Base-by-base conservation (phyloP, 257 asterid species). In the Petrea volubilis region DNA sequence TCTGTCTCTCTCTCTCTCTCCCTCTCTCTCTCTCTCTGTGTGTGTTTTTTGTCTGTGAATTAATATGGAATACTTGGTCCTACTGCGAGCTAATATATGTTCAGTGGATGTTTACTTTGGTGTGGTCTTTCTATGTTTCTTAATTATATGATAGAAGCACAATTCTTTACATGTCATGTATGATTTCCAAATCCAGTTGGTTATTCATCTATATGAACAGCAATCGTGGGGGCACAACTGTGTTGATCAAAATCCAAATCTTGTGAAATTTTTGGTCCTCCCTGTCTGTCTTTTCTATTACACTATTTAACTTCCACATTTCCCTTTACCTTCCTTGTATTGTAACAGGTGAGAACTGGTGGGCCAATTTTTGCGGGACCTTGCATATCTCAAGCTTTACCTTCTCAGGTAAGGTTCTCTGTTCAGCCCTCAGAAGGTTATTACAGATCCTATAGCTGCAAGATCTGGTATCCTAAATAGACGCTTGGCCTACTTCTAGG, bases 301-400 rank as follows among this genome's bases (percentile, higher is more conserved):
- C 47, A 44, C 50, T 12, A 3, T 7, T 11, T 40, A 44, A 44
- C 18, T 44, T 12, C 50, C 50, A 14, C 18, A 0, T 44, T 12
- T 44, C 50, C 17, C 13, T 44, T 18, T 44, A 13, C 13, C 13
- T 12, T 12, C 20, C 50, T 44, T 14, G 50, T 44, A 51, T 46
- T 72, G 58, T 47, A 44, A 79, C 84, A 91, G 97, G 95, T 73
- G 75, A 82, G 77, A 74, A 88, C 96, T 51, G 86, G 87, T 57
- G 98, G 97, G 70, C 98, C 98, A 68, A 80, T 90, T 72, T 93
- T 93, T 65, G 93, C 93, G 75, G 98, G 97, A 82, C 95, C 96
- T 61, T 80, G 96, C 87, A 77, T 80, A 62, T 79, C 97, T 69
- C 82, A 23, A 44, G 75, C 81, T 28, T 78, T 90, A 78, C 84